These are phyloP conservation scores for Xerocomus spinulosus DNA, from an alignment of 768 basidiomycete genomes.

Conservation along the genomic window DNA sequence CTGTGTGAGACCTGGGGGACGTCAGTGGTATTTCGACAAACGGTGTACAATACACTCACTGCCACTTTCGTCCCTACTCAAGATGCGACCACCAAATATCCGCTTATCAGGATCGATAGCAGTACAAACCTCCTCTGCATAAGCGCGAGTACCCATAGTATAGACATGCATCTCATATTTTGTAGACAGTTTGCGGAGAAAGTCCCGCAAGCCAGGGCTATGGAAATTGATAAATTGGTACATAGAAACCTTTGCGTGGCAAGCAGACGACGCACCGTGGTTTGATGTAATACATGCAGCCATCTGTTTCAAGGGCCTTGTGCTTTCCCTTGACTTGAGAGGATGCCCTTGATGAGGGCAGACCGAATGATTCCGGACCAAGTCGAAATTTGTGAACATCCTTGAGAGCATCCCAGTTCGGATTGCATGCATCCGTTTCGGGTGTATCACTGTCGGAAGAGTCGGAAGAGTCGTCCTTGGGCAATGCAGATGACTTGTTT, in stretches of 20 bases:
- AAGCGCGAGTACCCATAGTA: constrained; percentile 97
- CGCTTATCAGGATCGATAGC: constrained; percentile 87
- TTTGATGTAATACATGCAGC: constrained; percentile 97
- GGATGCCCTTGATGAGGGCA: constrained; percentile 38
- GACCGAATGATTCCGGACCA: constrained; percentile 66
- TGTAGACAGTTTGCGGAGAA: constrained; percentile 63
- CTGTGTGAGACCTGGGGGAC: constrained; percentile 68
- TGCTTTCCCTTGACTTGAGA: constrained; percentile 52
- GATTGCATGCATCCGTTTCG: constrained; percentile 67
- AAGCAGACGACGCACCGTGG: constrained; percentile 61
- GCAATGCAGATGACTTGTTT: constrained; percentile 35
- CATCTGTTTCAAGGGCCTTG: constrained; percentile 66
- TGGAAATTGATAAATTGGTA: neutral
- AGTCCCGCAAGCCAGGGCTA: constrained; percentile 80
- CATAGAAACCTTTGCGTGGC: neutral
- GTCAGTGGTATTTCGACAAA: constrained; percentile 10
- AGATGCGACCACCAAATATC: constrained; percentile 80
- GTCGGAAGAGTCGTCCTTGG: constrained; percentile 29
- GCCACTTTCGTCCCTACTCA: constrained; percentile 94
- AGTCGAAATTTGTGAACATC: constrained; percentile 89
- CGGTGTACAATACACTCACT: constrained; percentile 51
- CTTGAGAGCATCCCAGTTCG: constrained; percentile 87
- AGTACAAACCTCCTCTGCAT: constrained; percentile 92
- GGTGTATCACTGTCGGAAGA: constrained; percentile 38
- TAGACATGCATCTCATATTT: constrained; percentile 99